These are phyloP conservation scores for Quercus gilva DNA, from an alignment of 306 rosid species.

Conservation along the genomic window DNA sequence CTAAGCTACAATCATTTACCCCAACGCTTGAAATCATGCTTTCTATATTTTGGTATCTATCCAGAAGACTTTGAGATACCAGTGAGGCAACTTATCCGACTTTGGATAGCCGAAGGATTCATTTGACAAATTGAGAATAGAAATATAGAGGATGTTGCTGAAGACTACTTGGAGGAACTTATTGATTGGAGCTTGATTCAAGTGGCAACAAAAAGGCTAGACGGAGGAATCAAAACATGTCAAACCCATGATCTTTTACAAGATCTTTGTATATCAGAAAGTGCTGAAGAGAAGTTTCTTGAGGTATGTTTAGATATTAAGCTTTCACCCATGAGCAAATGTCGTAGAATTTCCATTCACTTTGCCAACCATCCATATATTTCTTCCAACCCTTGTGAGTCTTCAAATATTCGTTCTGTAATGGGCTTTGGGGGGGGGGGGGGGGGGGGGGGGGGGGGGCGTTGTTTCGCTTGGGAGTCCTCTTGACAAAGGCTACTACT, in stretches of 20 bases:
- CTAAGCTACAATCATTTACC: no score
- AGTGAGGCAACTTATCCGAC: no score
- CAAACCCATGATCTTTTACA: background rate
- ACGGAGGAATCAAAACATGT: background rate
- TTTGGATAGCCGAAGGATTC: no score
- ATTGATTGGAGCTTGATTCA: background rate
- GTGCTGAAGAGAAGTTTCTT: background rate
- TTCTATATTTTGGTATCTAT: no score
- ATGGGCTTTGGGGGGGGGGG: accelerated
- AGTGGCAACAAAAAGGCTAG: background rate
- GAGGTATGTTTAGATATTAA: accelerated
- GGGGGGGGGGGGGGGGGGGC: accelerated
- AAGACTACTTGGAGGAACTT: background rate
- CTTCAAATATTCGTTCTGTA: background rate
- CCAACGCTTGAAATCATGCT: accelerated
- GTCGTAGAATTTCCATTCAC: background rate
- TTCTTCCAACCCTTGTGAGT: background rate
- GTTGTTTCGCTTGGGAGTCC: accelerated
- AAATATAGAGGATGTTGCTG: background rate
- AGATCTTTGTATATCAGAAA: background rate
- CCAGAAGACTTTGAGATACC: no score
- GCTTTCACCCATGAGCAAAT: accelerated
- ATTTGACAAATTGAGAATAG: accelerated
- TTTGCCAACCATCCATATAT: background rate
- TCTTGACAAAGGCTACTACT: no score